Evolutionary conservation across 768 basidiomycete genomes (phyloP).

Genomic region (Lentinula guzmanii): DNA sequence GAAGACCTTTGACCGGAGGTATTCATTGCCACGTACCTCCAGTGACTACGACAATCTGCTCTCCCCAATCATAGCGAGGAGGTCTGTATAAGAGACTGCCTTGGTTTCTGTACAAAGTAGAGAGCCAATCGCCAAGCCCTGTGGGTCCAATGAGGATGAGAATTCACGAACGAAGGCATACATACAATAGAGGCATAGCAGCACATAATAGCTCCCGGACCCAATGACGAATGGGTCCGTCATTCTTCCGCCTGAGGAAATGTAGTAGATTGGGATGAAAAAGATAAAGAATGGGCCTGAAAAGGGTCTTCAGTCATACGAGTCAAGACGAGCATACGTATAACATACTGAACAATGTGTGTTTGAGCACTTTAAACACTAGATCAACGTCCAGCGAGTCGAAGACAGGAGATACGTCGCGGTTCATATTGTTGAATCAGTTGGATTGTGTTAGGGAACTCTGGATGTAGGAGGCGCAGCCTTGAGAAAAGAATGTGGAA

Average conservation of each 20-base stretch:
- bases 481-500: neutral
- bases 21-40: conserved; percentile 53
- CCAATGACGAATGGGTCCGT: conserved; percentile 46
- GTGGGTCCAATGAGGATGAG: neutral
- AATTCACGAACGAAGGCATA: neutral
- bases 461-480: conserved; percentile 1
- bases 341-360: conserved; percentile 73
- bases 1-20: neutral
- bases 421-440: neutral
- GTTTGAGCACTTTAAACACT: conserved; percentile 68
- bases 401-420: conserved; percentile 47
- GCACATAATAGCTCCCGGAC: conserved; percentile 50
- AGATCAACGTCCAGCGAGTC: conserved; percentile 75
- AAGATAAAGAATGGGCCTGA: conserved; percentile 81
- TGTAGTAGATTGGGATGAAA: conserved; percentile 73
- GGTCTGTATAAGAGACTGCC: conserved; percentile 58
- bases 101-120: conserved; percentile 71
- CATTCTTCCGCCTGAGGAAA: conserved; percentile 59
- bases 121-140: conserved; percentile 72
- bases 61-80: conserved; percentile 69
- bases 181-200: conserved; percentile 66
- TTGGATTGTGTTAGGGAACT: neutral
- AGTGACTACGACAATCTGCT: conserved; percentile 87
- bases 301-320: conserved; percentile 4
- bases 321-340: neutral